phyloP scores from a whole-genome alignment of 768 basidiomycete genomes.

The Kwoniella bestiolae region DNA sequence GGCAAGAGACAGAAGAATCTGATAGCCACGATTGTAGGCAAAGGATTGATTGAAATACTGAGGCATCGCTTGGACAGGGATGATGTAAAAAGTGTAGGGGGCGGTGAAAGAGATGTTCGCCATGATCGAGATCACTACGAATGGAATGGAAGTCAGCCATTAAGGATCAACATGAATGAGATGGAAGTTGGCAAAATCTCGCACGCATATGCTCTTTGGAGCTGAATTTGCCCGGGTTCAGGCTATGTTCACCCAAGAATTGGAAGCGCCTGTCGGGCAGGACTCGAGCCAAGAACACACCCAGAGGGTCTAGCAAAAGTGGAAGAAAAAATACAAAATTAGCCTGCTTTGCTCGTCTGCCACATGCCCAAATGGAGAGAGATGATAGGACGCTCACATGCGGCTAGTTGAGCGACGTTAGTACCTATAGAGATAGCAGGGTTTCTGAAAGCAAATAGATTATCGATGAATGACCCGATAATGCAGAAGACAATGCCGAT shows the following conservation, averaged over 20 bases:
- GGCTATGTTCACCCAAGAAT: constrained; percentile 32
- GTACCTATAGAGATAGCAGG: constrained; percentile 68
- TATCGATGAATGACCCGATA: constrained; percentile 64
- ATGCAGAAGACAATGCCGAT: constrained; percentile 58
- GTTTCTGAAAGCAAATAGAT: constrained; percentile 60
- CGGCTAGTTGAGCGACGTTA: constrained; percentile 73
- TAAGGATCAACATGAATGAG: no score
- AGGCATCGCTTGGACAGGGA: constrained; percentile 45
- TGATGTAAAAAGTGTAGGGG: constrained; percentile 51
- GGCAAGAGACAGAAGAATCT: constrained; percentile 69
- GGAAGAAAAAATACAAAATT: background rate
- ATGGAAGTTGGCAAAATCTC: no score
- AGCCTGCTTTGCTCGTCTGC: no score
- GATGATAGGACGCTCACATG: constrained; percentile 47
- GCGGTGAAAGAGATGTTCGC: constrained; percentile 42
- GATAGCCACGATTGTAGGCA: constrained; percentile 43
- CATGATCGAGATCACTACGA: constrained; percentile 48
- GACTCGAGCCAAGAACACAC: constrained; percentile 26
- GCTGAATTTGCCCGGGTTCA: constrained; percentile 49
- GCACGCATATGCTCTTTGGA: constrained; percentile 52
- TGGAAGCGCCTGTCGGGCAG: constrained; percentile 32
- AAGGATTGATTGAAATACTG: constrained; percentile 53
- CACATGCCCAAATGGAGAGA: background rate
- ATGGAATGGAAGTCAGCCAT: no score
- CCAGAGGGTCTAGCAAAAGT: constrained; percentile 31